These are phyloP conservation scores for Aspergillus diversus DNA, from an alignment of 495 filamentous ascomycete species.

Conservation along the genomic window DNA sequence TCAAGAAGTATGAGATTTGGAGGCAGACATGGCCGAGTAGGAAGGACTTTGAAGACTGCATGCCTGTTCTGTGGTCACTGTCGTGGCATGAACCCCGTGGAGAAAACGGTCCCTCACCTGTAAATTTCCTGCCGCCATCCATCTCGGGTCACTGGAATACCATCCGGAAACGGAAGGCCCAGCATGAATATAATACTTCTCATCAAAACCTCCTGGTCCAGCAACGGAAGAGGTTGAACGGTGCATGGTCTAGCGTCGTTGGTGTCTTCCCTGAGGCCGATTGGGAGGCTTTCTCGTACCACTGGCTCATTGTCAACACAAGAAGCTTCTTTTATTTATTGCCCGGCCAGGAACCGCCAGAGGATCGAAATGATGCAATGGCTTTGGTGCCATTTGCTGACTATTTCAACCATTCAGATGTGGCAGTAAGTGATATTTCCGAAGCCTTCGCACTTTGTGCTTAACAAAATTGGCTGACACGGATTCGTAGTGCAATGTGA, in stretches of 20 bases:
- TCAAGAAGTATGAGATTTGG: slow-evolving; percentile 58
- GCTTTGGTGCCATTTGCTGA: slow-evolving; percentile 83
- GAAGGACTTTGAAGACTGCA: slow-evolving; percentile 58
- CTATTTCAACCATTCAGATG: slow-evolving; percentile 80
- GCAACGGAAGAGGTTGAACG: slow-evolving; percentile 64
- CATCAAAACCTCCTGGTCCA: slow-evolving; percentile 59
- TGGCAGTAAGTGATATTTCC: slow-evolving; percentile 36
- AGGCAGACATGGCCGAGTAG: slow-evolving; percentile 66
- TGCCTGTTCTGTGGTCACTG: slow-evolving; percentile 72
- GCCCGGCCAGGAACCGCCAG: slow-evolving; percentile 51
- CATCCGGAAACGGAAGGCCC: slow-evolving; percentile 24
- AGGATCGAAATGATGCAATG: slow-evolving; percentile 70
- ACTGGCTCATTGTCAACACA: slow-evolving; percentile 84
- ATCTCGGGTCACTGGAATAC: slow-evolving; percentile 44
- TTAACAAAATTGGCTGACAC: slow-evolving; percentile 5
- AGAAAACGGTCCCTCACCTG: slow-evolving; percentile 12
- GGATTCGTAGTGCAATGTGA: slow-evolving; percentile 59
- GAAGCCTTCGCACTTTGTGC: neutral
- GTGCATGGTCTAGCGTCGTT: slow-evolving; percentile 61
- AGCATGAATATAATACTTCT: slow-evolving; percentile 37
- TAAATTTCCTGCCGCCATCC: slow-evolving; percentile 42
- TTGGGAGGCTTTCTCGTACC: slow-evolving; percentile 62
- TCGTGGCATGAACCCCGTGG: slow-evolving; percentile 28
- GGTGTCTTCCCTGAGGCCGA: slow-evolving; percentile 56
- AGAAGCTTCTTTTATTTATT: slow-evolving; percentile 77